Conservation (phyloP, 495 filamentous ascomycete genomes). For the Aspergillus mulundensis region DNA sequence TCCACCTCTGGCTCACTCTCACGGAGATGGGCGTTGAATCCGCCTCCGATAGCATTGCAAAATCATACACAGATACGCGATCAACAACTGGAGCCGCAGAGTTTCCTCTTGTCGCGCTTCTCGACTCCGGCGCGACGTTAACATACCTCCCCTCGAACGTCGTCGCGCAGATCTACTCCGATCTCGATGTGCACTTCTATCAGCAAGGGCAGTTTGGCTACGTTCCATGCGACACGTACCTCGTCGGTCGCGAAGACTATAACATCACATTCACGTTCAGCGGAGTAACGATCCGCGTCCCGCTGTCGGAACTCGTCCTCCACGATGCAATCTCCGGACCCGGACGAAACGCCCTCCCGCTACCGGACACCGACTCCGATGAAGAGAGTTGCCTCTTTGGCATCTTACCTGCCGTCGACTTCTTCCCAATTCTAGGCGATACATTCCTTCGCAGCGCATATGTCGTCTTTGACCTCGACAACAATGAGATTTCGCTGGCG, state of each 20-base stretch:
- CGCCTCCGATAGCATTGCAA: constrained; percentile 26
- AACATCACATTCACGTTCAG: constrained; percentile 67
- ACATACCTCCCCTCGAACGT: constrained; percentile 69
- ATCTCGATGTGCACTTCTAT: constrained; percentile 59
- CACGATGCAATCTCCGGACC: not conserved
- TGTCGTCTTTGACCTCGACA: constrained; percentile 79
- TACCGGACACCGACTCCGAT: constrained; percentile 6
- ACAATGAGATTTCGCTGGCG: constrained; percentile 73
- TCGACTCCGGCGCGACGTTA: constrained; percentile 75
- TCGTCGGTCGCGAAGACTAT: constrained; percentile 36
- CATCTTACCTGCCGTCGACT: constrained; percentile 53
- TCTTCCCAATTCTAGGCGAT: constrained; percentile 72
- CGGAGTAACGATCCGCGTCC: constrained; percentile 27
- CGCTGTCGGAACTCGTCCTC: constrained; percentile 25
- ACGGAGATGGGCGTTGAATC: constrained; percentile 47
- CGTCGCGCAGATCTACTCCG: constrained; percentile 53
- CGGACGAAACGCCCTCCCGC: not conserved
- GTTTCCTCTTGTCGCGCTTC: constrained; percentile 61
- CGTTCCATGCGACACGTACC: constrained; percentile 60
- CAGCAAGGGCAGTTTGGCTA: constrained; percentile 34
- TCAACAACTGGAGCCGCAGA: not conserved
- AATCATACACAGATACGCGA: constrained; percentile 29
- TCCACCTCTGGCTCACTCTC: constrained; percentile 73
- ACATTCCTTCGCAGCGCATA: constrained; percentile 89
- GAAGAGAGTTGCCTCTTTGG: constrained; percentile 58